Conservation (phyloP, 306 rosid species). For the Prunus persica region Prunus_persica_NCBIv2 NC_034009.1:47043501-47044000, state of each 20-base stretch:
- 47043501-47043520: constrained; percentile 55
- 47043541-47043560: constrained; percentile 39
- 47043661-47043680: constrained; percentile 63
- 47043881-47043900: constrained; percentile 58
- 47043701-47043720: constrained; percentile 57
- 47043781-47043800: constrained; percentile 55
- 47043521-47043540: constrained; percentile 57
- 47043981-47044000: constrained; percentile 45
- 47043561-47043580: constrained; percentile 40
- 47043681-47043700: constrained; percentile 61
- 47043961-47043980: constrained; percentile 49
- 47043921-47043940: constrained; percentile 55
- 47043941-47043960: constrained; percentile 46
- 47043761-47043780: constrained; percentile 62
- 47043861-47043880: constrained; percentile 61
- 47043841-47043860: constrained; percentile 47
- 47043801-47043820: constrained; percentile 52
- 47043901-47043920: constrained; percentile 64
- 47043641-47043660: constrained; percentile 78
- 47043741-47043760: constrained; percentile 47
- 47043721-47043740: constrained; percentile 39
- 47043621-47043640: constrained; percentile 69
- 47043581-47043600: constrained; percentile 61
- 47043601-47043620: constrained; percentile 60
- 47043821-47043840: constrained; percentile 43